Evolutionary conservation across 345 rosid genomes (phyloP), one percentile per base, ranked within the genome.

Genomic region (Raphanus sativus): DNA sequence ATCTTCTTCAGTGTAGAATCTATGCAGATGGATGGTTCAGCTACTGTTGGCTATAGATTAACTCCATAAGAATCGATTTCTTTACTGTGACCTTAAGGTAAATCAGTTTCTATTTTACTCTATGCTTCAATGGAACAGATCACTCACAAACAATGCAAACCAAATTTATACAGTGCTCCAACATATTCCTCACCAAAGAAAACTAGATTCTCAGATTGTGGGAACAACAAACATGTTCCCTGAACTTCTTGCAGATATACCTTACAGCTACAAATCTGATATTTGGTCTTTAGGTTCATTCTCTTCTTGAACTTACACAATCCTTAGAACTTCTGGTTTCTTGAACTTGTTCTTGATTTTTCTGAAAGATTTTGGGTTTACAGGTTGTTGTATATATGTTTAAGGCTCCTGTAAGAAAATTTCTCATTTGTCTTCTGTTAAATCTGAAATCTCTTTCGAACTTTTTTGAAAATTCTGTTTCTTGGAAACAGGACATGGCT

Each of bases 201-300:
- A 28, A 28, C 30, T 0, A 28, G 30, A 28, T 28, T 28, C 30
- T 28, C 17, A 92, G 99, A 91, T 95, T 61, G 99, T 92, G 26
- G 98, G 99, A 69, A 92, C 98, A 67, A 98, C 99, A 77, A 92
- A 89, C 80, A 92, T 92, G 99, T 95, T 98, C 72, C 98, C 98
- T 64, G 97, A 95, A 81, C 90, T 92, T 78, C 96, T 95, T 50
- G 94, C 93, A 38, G 99, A 95, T 86, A 92, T 95, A 80, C 98
- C 99, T 64, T 92, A 92, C 24, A 97, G 99, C 64, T 92, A 95
- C 81, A 95, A 95, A 85, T 95, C 96, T 67, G 98, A 92, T 80
- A 95, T 92, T 74, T 95, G 99, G 98, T 92, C 97, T 10, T 90
- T 92, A 71, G 97, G 99, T 94, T 6, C 8, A 64, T 17, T 55